A percentile compares a stretch with the other conserved stretches of the same genome.
These are phyloP conservation scores for Hippophae rhamnoides DNA, from an alignment of 306 rosid genomes.

Conservation along the genomic window DNA sequence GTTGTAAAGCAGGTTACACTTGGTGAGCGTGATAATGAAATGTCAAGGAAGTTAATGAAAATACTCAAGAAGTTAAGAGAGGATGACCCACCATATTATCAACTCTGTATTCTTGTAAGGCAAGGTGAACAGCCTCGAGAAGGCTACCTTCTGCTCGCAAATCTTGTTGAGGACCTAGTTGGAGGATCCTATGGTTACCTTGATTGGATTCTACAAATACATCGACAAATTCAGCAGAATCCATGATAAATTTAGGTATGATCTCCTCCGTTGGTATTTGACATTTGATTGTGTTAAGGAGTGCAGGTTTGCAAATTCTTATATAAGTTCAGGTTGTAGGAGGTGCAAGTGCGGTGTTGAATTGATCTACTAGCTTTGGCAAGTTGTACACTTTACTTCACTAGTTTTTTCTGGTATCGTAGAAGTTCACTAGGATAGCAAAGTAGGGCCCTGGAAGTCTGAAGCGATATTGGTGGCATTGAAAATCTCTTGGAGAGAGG, in stretches of 20 bases:
- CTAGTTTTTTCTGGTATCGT: no score
- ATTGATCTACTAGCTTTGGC: no score
- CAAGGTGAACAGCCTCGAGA: constrained; percentile 98
- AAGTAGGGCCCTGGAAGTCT: no score
- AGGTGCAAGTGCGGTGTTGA: no score
- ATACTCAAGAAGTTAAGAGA: constrained; percentile 59
- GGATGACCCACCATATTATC: constrained; percentile 51
- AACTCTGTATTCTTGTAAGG: constrained; percentile 73
- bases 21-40: constrained; percentile 48
- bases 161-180: constrained; percentile 91
- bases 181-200: constrained; percentile 69
- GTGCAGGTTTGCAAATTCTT: background rate
- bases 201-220: constrained; percentile 87
- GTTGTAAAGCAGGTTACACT: constrained; percentile 52
- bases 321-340: background rate
- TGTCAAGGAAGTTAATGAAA: constrained; percentile 71
- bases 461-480: no score
- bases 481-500: no score
- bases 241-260: constrained; percentile 46
- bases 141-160: constrained; percentile 70
- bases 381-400: no score
- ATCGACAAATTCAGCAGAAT: constrained; percentile 84
- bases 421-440: no score
- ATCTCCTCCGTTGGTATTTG: background rate
- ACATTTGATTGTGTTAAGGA: background rate